These are phyloP conservation scores for Mortierella sp. DNA, from an alignment of 371 early-diverging fungal species.

Conservation along the genomic window DNA sequence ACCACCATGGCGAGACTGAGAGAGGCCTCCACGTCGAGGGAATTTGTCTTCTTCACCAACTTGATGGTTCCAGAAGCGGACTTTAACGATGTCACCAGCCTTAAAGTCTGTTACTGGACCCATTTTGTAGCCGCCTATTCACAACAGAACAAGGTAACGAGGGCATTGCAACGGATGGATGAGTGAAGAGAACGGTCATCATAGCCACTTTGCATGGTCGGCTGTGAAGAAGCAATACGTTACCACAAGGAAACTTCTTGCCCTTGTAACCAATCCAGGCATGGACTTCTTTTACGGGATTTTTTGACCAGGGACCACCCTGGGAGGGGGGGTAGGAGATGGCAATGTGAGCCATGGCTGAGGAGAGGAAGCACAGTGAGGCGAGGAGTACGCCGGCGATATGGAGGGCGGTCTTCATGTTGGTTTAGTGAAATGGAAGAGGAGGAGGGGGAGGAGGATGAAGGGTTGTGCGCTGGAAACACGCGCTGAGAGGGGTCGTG, in stretches of 20 bases:
- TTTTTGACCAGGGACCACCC: constrained; percentile 32
- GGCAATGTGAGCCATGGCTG: constrained; percentile 25
- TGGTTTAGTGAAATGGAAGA: too few species aligned
- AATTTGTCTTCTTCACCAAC: constrained; percentile 4
- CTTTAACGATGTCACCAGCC: constrained; percentile 35
- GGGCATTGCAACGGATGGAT: neutral
- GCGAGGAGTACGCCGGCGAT: constrained; percentile 14
- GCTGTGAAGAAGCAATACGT: neutral
- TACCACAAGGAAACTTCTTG: constrained; percentile 31
- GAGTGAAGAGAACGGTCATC: too few species aligned
- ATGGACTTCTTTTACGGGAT: constrained; percentile 12
- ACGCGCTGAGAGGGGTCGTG: too few species aligned
- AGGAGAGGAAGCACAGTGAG: constrained; percentile 5
- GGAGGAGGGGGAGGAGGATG: too few species aligned
- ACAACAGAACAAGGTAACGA: too few species aligned
- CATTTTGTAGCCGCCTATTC: constrained; percentile 22
- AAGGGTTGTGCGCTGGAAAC: too few species aligned
- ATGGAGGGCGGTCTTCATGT: constrained; percentile 21
- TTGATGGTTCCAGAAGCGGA: constrained; percentile 31
- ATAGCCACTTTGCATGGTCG: too few species aligned
- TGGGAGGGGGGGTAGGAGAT: constrained; percentile 22
- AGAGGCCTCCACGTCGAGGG: constrained; percentile 6
- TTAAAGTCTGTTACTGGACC: constrained; percentile 19
- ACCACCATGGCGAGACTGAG: constrained; percentile 57
- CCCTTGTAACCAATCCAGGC: constrained; percentile 31